phyloP scores from a whole-genome alignment of 768 basidiomycete species.

The Tylopilus sp. region DNA sequence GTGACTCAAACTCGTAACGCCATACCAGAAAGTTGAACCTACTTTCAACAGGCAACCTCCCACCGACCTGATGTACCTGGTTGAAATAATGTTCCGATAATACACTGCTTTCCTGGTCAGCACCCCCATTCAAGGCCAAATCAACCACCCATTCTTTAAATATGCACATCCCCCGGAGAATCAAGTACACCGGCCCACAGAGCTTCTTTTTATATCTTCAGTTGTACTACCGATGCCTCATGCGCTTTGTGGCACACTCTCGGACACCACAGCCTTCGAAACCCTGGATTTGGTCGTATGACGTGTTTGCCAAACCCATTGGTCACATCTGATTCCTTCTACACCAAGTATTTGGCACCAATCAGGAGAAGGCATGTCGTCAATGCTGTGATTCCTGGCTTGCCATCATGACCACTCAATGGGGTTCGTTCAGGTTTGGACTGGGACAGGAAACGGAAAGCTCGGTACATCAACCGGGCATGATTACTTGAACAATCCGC shows the following conservation, averaged over 20 bases:
- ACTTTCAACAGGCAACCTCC: constrained; percentile 13
- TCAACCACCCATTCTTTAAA: neutral
- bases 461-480: neutral
- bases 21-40: constrained; percentile 5
- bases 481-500: neutral
- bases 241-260: constrained; percentile 30
- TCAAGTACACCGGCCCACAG: neutral
- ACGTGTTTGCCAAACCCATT: constrained; percentile 1
- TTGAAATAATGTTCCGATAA: constrained; percentile 14
- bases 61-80: constrained; percentile 22
- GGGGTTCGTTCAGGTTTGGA: constrained; percentile 5
- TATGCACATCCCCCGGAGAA: neutral
- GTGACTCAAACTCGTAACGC: constrained; percentile 1
- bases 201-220: constrained; percentile 14
- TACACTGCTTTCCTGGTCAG: constrained; percentile 8
- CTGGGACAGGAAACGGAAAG: neutral
- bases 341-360: constrained; percentile 5
- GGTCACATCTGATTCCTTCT: neutral
- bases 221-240: constrained; percentile 19
- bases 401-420: constrained; percentile 5
- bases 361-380: neutral
- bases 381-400: constrained; percentile 1
- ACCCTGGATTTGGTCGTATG: constrained; percentile 4
- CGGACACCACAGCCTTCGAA: constrained; percentile 27
- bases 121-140: constrained; percentile 1